phyloP scores from a whole-genome alignment of 2,329 filamentous ascomycete genomes.

The Neophaeococcomyces aloes region DNA sequence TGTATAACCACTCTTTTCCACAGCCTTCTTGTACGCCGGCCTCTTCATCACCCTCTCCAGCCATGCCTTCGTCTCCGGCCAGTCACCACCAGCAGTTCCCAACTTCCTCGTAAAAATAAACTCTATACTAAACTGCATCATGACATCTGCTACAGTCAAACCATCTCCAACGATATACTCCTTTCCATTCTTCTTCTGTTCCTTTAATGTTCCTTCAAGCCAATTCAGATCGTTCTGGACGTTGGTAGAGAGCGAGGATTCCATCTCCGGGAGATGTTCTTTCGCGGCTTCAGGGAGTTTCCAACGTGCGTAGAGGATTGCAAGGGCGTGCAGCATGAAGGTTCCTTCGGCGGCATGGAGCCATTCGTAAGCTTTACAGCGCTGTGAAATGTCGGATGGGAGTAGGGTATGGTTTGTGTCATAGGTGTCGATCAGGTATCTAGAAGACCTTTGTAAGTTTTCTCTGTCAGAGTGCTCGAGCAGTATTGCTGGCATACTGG shows the following conservation, averaged over 20 bases:
- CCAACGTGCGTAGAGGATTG: slow-evolving; percentile 37
- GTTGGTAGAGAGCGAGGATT: slow-evolving; percentile 32
- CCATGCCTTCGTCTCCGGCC: slow-evolving; percentile 16
- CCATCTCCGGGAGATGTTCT: slow-evolving; percentile 25
- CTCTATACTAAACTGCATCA: slow-evolving; percentile 35
- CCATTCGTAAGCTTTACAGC: slow-evolving; percentile 34
- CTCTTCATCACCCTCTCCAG: slow-evolving; percentile 10
- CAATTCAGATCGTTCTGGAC: slow-evolving; percentile 37
- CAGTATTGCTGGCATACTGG: slow-evolving; percentile 28
- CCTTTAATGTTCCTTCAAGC: slow-evolving; percentile 33
- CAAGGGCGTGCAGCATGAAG: slow-evolving; percentile 36
- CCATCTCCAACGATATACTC: slow-evolving; percentile 34
- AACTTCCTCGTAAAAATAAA: slow-evolving; percentile 29
- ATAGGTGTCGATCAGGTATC: slow-evolving; percentile 39
- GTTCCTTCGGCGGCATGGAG: slow-evolving; percentile 40
- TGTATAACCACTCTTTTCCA: slow-evolving; percentile 18
- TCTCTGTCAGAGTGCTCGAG: background rate
- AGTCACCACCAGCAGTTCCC: slow-evolving; percentile 11
- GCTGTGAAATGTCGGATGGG: slow-evolving; percentile 25
- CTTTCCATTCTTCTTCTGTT: slow-evolving; percentile 22
- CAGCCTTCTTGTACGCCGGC: slow-evolving; percentile 15
- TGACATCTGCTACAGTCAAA: slow-evolving; percentile 36
- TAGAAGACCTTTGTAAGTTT: slow-evolving; percentile 12
- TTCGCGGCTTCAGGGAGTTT: slow-evolving; percentile 27
- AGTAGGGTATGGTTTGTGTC: slow-evolving; percentile 31